Evolutionary conservation across 176 grass and related monocot genomes (phyloP).

Genomic region (Cenchrus purpureus): DNA sequence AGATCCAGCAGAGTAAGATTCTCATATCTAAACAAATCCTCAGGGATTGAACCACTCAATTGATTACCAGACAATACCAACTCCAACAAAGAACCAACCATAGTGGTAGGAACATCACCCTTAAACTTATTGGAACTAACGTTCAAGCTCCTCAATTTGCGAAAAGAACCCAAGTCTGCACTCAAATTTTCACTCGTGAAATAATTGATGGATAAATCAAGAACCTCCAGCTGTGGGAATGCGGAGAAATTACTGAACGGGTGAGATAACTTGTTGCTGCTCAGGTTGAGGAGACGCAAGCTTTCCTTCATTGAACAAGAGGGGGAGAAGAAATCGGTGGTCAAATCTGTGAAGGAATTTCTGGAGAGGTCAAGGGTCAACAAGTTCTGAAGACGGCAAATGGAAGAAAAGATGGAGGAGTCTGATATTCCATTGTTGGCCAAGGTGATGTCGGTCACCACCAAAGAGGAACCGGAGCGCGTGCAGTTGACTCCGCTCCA

Average conservation of each 20-base stretch:
- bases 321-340: constrained; percentile 9
- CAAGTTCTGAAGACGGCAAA: constrained; percentile 59
- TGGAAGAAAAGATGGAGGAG: constrained; percentile 26
- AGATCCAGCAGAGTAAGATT: constrained; percentile 69
- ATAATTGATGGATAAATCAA: constrained; percentile 66
- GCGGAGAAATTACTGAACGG: constrained; percentile 22
- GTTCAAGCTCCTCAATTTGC: constrained; percentile 57
- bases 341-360: constrained; percentile 40
- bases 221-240: constrained; percentile 47
- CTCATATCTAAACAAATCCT: background rate
- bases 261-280: constrained; percentile 3
- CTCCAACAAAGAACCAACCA: constrained; percentile 30
- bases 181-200: constrained; percentile 15
- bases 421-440: constrained; percentile 25
- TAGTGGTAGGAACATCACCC: constrained; percentile 34
- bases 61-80: constrained; percentile 59
- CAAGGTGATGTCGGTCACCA: constrained; percentile 42
- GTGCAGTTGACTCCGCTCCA: constrained; percentile 39
- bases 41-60: constrained; percentile 38
- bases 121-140: constrained; percentile 39
- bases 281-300: constrained; percentile 55
- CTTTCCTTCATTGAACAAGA: constrained; percentile 38
- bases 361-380: constrained; percentile 54
- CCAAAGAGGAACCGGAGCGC: background rate
- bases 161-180: constrained; percentile 21